Percentiles rank a stretch among this genome's conserved stretches.
Evolutionary conservation across 108 stramenopile species (phyloP).

Genomic region (Pseudonitzschia delicatissima): DNA sequence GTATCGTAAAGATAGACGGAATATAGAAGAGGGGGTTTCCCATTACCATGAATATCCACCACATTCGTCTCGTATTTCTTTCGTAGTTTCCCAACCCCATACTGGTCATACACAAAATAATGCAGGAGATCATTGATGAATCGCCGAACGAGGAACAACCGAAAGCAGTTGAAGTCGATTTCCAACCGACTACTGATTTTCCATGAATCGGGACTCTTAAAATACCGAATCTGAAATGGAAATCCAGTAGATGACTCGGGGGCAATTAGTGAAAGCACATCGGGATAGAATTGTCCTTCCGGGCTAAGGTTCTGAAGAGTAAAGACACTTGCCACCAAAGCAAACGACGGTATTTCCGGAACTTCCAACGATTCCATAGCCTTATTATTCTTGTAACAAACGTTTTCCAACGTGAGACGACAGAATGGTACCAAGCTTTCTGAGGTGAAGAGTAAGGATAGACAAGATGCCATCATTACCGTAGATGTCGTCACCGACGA

Average conservation of each 20-base stretch:
- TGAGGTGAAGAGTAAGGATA: conserved; percentile 14
- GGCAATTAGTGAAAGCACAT: conserved; percentile 28
- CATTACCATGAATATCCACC: conserved; percentile 22
- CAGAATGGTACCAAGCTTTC: conserved; percentile 45
- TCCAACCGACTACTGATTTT: conserved; percentile 27
- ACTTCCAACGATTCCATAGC: conserved; percentile 3
- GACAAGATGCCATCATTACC: conserved; percentile 4
- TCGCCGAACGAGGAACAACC: conserved; percentile 51
- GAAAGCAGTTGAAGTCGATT: conserved; percentile 41
- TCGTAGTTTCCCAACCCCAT: conserved; percentile 55
- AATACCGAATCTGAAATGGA: conserved; percentile 21
- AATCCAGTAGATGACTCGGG: conserved; percentile 13
- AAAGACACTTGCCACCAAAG: not conserved
- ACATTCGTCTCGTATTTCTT: conserved; percentile 27
- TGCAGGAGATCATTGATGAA: conserved; percentile 66
- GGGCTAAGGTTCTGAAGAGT: conserved; percentile 37
- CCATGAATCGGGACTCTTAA: conserved; percentile 27
- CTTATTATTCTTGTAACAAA: conserved; percentile 2
- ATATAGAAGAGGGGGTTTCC: conserved; percentile 28
- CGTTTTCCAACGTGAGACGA: conserved; percentile 21
- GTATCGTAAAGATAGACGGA: conserved; percentile 43
- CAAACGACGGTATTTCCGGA: not conserved
- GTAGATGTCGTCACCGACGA: not conserved
- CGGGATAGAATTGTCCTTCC: conserved; percentile 53
- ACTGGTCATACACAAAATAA: conserved; percentile 53